Evolutionary conservation across 2,329 filamentous ascomycete species (phyloP).

Genomic region (Davidsoniella neocaledoniae): DNA sequence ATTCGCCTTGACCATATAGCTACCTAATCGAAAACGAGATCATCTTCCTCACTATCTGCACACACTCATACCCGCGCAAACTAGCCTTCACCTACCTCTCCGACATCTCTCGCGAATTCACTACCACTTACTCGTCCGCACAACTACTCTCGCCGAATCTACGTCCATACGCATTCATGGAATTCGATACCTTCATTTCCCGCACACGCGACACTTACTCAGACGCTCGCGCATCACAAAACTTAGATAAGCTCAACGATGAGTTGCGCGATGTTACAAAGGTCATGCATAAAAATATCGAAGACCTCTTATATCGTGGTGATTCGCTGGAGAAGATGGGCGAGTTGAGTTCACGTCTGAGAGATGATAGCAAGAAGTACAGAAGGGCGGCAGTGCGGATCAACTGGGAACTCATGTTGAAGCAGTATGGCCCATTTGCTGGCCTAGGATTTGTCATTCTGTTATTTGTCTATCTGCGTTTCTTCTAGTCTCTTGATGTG

Average conservation of each 20-base stretch:
- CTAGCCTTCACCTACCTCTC: constrained; percentile 96
- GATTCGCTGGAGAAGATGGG: constrained; percentile 95
- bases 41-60: constrained; percentile 86
- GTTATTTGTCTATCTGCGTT: constrained; percentile 80
- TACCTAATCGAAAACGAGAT: constrained; percentile 73
- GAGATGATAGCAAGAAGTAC: constrained; percentile 92
- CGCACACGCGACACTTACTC: constrained; percentile 89
- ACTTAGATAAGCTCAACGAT: constrained; percentile 88
- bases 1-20: constrained; percentile 26
- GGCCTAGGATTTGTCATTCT: constrained; percentile 68
- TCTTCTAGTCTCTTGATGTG: constrained; percentile 42
- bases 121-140: constrained; percentile 56
- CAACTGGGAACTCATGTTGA: constrained; percentile 92
- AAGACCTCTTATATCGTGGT: constrained; percentile 87
- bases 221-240: constrained; percentile 76
- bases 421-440: constrained; percentile 90
- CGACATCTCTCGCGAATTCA: constrained; percentile 82
- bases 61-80: constrained; percentile 88
- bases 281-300: constrained; percentile 99
- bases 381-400: constrained; percentile 81
- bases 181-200: constrained; percentile 94
- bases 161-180: constrained; percentile 90
- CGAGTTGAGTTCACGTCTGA: constrained; percentile 70
- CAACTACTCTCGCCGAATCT: constrained; percentile 61
- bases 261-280: constrained; percentile 96